Evolutionary conservation across 176 grass and related monocot genomes (phyloP).

Genomic region (Eleusine indica): DNA sequence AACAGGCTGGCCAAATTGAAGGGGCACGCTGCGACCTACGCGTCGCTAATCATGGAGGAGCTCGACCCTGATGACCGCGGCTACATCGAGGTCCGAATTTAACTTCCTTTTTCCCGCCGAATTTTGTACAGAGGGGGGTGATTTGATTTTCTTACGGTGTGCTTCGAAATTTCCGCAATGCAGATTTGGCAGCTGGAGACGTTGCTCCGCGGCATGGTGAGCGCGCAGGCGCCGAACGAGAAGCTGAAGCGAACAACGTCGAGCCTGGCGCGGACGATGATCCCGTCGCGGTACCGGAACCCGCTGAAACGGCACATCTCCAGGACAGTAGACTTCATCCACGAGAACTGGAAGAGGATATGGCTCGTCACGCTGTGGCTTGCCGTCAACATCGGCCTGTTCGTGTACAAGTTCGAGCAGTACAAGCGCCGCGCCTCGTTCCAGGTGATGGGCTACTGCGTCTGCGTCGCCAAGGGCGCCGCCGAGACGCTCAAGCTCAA

Average conservation of each 20-base stretch:
- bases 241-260: slow-evolving; percentile 68
- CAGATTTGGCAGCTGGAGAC: slow-evolving; percentile 97
- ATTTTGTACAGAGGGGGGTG: neutral
- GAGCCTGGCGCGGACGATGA: slow-evolving; percentile 88
- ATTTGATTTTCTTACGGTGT: neutral
- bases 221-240: slow-evolving; percentile 56
- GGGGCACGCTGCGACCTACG: slow-evolving; percentile 80
- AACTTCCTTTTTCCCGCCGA: neutral
- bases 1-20: slow-evolving; percentile 94
- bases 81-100: slow-evolving; percentile 78
- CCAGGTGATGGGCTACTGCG: slow-evolving; percentile 95
- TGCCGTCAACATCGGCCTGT: slow-evolving; percentile 57
- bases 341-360: slow-evolving; percentile 96
- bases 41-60: slow-evolving; percentile 94
- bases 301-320: slow-evolving; percentile 62
- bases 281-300: slow-evolving; percentile 66
- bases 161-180: neutral
- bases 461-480: slow-evolving; percentile 91
- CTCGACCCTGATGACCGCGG: slow-evolving; percentile 81
- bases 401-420: slow-evolving; percentile 85
- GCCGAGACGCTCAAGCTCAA: slow-evolving; percentile 95
- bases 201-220: slow-evolving; percentile 83
- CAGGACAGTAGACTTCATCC: slow-evolving; percentile 72
- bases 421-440: slow-evolving; percentile 71
- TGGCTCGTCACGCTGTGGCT: slow-evolving; percentile 86